Base-by-base conservation (phyloP, 805 yeast genomes). In the Ogataea haglerorum region DNA sequence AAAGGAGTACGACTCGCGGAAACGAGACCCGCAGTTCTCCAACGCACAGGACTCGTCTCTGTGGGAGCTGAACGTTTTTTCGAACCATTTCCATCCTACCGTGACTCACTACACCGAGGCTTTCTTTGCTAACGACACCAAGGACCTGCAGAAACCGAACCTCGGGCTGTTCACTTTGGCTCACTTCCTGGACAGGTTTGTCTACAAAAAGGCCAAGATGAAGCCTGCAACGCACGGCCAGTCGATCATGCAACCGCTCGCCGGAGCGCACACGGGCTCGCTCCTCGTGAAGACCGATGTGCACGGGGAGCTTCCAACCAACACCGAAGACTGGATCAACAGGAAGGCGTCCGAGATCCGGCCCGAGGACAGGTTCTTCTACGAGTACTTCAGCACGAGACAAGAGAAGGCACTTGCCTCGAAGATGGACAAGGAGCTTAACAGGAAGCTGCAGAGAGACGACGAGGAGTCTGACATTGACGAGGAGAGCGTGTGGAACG, bases 191-290 rank as follows among this genome's bases (percentile, higher is more conserved):
- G 96, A 93, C 64, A 78, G 95, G 63, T 93, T 95, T 66, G 96
- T 93, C 28, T 93, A 93, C 69, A 84, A 87, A 66, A 88, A 89
- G 61, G 87, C 96, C 34, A 88, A 87, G 67, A 83, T 79, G 54
- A 85, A 83, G 63, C 71, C 80, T 14, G 61, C 69, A 24, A 67
- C 81, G n/a, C 81, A 85, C 60, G 98, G 98, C 56, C 71, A 84
- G 4, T 88, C 97, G 31, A 90, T 93, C 59, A 93, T 93, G 98
- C 99, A 93, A 70, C 98, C 99, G 36, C 71, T 93, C 49, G 89
- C 95, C 32, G 97, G 96, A 48, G 73, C 80, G 1, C 85, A 82
- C 47, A 81, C 86, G 15, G 86, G 85, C 8, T 68, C 81, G 4
- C 64, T 84, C 38, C 69, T 85, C 50, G 86, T 85, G 10, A 80